Base-by-base conservation (phyloP, 2,329 filamentous ascomycete genomes). In the Paracorniculantispora psalliotae region DNA sequence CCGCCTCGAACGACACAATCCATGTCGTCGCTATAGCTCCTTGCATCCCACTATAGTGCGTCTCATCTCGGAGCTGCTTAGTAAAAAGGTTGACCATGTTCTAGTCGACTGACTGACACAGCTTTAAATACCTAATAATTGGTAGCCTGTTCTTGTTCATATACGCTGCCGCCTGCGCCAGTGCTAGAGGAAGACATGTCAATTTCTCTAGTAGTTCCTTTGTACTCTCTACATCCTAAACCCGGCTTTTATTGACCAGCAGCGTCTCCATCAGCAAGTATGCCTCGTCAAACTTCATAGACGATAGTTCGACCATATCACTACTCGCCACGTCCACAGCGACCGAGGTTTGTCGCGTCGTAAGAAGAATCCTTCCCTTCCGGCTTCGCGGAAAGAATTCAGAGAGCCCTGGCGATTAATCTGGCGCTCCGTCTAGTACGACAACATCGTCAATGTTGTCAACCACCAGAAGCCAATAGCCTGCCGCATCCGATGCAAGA, bases 91-190 rank as follows among this genome's bases (percentile, higher is more conserved):
- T 25, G 25, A 55, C 26, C 26, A 55, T 57, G n/a, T 72, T 63
- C 25, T 74, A 26, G n/a, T 75, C 68, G 0, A 67, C 69, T 15
- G 61, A 62, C 4, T 58, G 60, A 13, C 75, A 62, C 0, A 74
- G 68, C 2, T 44, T 56, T 15, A 77, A 49, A 59, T 79, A 79
- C 46, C 69, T 59, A 1, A 21, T 7, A 6, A 72, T 57, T 1
- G 67, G 28, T 21, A 65, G 62, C 4, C 65, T 60, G 37, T 64
- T 71, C 19, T 60, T 59, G 48, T 73, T 75, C 21, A 80, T 65
- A 56, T 76, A 79, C 9, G 75, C 74, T 3, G 72, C 69, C 17
- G 75, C 72, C 66, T 78, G 71, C 4, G 63, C 65, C 17, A 77
- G 76, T 5, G 70, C 71, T 2, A 74, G 66, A 1, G 75, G 75